These are phyloP conservation scores for Beauveria sp. DNA, from an alignment of 2,329 filamentous ascomycete genomes.

Conservation along the genomic window DNA sequence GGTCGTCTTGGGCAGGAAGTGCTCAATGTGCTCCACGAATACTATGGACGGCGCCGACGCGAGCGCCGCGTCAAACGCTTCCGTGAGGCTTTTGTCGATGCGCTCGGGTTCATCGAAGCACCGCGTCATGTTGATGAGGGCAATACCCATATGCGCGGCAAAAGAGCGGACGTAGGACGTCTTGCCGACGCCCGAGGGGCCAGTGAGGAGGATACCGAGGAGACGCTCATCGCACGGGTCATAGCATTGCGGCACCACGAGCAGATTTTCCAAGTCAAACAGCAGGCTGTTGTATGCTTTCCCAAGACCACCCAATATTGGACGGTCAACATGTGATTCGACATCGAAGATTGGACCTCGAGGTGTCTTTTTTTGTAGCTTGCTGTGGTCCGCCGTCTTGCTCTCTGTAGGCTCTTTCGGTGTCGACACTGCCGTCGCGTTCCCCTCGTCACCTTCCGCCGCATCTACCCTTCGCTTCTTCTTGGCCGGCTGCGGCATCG, in stretches of 20 bases:
- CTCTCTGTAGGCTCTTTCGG: background rate
- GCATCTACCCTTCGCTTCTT: slow-evolving; percentile 25
- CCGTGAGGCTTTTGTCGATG: slow-evolving; percentile 30
- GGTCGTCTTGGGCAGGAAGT: slow-evolving; percentile 67
- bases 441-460: slow-evolving; percentile 17
- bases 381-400: background rate
- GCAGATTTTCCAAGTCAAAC: slow-evolving; percentile 7
- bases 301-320: slow-evolving; percentile 24
- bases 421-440: slow-evolving; percentile 3
- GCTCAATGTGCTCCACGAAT: slow-evolving; percentile 86
- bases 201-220: slow-evolving; percentile 63
- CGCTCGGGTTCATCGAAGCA: slow-evolving; percentile 33
- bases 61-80: slow-evolving; percentile 66
- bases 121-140: slow-evolving; percentile 52
- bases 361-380: slow-evolving; percentile 22
- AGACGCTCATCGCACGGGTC: slow-evolving; percentile 12
- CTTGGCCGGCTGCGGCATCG: slow-evolving; percentile 19
- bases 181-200: slow-evolving; percentile 75
- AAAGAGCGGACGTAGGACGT: slow-evolving; percentile 68
- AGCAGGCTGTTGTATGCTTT: slow-evolving; percentile 19
- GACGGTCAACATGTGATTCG: slow-evolving; percentile 18
- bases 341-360: slow-evolving; percentile 25
- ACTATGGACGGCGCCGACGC: slow-evolving; percentile 79
- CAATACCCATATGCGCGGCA: slow-evolving; percentile 63
- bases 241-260: slow-evolving; percentile 19